Base-by-base conservation (phyloP, 2,329 filamentous ascomycete species). In the Colletotrichum destructivum region DNA sequence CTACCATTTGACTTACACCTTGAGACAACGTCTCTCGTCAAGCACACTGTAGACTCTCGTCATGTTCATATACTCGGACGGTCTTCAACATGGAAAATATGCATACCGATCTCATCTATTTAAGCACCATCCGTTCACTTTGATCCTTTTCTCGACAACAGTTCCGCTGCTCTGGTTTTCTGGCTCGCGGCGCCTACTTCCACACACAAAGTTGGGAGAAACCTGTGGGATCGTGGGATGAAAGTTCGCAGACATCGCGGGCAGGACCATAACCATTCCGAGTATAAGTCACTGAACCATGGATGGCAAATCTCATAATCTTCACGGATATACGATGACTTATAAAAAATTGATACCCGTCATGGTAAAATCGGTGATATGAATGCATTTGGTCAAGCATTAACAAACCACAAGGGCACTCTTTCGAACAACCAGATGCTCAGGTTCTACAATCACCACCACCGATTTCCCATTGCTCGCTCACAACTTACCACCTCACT, bases 31-130 rank as follows among this genome's bases (percentile, higher is more conserved):
- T 49, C 47, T 21, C 47, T 11, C 7, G 8, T 54, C 4, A 18
- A 54, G 8, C 51, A 7, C 21, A 16, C 15, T 46, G 18, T 4
- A 46, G 44, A n/a, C 44, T 18, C 16, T 21, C 11, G 1, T 51
- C 0, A 4, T 51, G 2, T 26, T 23, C n/a, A 9, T 9, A 8
- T 35, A 38, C 0, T 38, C 35, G 2, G 9, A 15, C 8, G 16
- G n/a, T 31, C 16, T 16, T 23, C 21, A 9, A 16, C 2, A 26
- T 18, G 16, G 16, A 18, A 8, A 4, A 12, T 1, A 38, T 4
- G 0, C 2, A 21, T 18, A 0, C 1, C 6, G 7, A 6, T 21
- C 4, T n/a, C 16, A 21, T 56, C 8, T 2, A 9, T 13, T 3
- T 4, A 1, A n/a, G 18, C 35, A 38, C 11, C 21, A 1, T 15